These are phyloP conservation scores for Acer yangbiense DNA, from an alignment of 345 rosid genomes.

Conservation along the genomic window DNA sequence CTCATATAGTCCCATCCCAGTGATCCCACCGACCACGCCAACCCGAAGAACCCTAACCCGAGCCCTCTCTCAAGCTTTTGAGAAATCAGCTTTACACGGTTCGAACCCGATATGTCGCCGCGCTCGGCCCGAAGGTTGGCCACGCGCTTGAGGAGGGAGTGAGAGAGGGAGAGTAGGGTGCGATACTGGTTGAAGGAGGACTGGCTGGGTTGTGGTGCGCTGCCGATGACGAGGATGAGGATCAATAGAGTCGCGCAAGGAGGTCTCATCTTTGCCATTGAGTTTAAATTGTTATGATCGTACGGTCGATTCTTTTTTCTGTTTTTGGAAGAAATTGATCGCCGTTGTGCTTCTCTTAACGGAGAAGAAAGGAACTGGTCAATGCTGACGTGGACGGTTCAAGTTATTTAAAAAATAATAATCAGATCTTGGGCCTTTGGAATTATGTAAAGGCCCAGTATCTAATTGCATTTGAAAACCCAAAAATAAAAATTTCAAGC, in stretches of 20 bases:
- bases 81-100: conserved; percentile 56
- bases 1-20: conserved; percentile 74
- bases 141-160: conserved; percentile 71
- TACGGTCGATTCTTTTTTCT: neutral
- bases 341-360: neutral
- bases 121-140: conserved; percentile 72
- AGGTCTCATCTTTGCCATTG: conserved; percentile 37
- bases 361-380: neutral
- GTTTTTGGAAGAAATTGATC: neutral
- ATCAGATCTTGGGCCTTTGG: neutral
- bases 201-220: conserved; percentile 30
- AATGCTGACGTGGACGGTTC: neutral
- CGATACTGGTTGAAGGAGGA: conserved; percentile 47
- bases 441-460: neutral
- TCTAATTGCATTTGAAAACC: neutral
- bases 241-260: conserved; percentile 29
- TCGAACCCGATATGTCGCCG: conserved; percentile 60
- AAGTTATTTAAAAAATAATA: too few species aligned
- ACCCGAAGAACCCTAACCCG: conserved; percentile 44
- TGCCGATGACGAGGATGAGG: conserved; percentile 29
- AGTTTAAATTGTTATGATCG: neutral
- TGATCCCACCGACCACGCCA: conserved; percentile 68
- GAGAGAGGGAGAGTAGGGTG: conserved; percentile 58
- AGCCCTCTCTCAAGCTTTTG: conserved; percentile 50
- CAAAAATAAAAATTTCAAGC: too few species aligned